A percentile compares a stretch with the other conserved stretches of the same genome.
phyloP scores from a whole-genome alignment of 768 basidiomycete species.

The Rhodotorula sphaerocarpa region DNA sequence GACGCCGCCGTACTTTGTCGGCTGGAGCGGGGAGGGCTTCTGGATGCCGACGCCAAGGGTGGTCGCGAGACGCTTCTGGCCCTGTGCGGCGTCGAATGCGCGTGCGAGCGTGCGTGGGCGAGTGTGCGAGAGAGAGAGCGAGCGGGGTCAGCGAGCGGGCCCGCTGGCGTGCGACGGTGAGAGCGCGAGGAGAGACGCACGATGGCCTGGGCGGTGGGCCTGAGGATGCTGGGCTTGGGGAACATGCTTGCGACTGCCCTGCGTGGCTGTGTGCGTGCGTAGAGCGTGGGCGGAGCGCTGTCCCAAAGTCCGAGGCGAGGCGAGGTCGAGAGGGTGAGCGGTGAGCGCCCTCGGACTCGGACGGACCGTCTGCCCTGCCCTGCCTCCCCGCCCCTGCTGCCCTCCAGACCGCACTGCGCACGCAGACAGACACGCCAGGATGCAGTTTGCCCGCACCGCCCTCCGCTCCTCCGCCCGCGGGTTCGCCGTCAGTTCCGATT shows the following conservation, averaged over 20 bases:
- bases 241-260: slow-evolving; percentile 10
- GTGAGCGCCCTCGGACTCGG: no score
- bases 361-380: not conserved
- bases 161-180: no score
- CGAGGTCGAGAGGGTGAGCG: not conserved
- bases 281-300: not conserved
- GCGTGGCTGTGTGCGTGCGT: no score
- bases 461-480: slow-evolving; percentile 20
- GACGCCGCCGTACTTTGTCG: slow-evolving; percentile 85
- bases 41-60: slow-evolving; percentile 32
- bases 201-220: slow-evolving; percentile 14
- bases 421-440: not conserved
- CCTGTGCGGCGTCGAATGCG: no score
- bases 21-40: slow-evolving; percentile 33
- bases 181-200: not conserved
- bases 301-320: not conserved
- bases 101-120: not conserved
- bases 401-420: no score
- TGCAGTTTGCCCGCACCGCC: slow-evolving; percentile 15
- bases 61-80: slow-evolving; percentile 28
- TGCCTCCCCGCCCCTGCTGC: not conserved
- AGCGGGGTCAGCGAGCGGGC: not conserved
- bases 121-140: not conserved
- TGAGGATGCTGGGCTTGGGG: slow-evolving; percentile 20
- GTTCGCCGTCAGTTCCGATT: slow-evolving; percentile 13